Percentiles rank a stretch among this genome's conserved stretches.
Conservation (phyloP, 1,139 yeast species). For the Magnusiomyces sp. region DNA sequence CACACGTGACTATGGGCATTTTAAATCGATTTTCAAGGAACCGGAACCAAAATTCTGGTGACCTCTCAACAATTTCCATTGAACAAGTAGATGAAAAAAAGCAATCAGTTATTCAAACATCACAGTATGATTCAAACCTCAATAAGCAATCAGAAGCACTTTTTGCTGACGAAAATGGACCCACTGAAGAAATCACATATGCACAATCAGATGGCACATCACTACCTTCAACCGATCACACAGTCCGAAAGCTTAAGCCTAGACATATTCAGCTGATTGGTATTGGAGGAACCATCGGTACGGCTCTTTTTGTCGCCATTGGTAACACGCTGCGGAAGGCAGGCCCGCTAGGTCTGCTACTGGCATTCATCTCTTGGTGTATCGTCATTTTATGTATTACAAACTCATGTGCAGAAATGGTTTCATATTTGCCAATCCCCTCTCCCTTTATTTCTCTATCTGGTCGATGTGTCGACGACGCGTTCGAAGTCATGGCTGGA, state of each 20-base stretch:
- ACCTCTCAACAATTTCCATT: too few species aligned
- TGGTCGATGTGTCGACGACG: conserved; percentile 54
- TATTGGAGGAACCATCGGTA: conserved; percentile 79
- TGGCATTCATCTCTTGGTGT: conserved; percentile 58
- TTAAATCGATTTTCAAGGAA: too few species aligned
- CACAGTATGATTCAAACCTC: too few species aligned
- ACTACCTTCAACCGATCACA: conserved; percentile 5
- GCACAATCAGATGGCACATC: too few species aligned
- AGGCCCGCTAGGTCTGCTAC: conserved; percentile 68
- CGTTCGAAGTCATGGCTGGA: conserved; percentile 69
- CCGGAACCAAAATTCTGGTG: too few species aligned
- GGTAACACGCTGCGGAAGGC: conserved; percentile 63
- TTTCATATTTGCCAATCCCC: conserved; percentile 62
- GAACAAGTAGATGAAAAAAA: too few species aligned
- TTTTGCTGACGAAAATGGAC: too few species aligned
- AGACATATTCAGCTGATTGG: conserved; percentile 64
- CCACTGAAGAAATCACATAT: too few species aligned
- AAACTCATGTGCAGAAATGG: conserved; percentile 76
- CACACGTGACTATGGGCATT: too few species aligned
- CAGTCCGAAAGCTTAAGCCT: conserved; percentile 22
- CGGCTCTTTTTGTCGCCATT: conserved; percentile 66
- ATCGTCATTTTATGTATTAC: conserved; percentile 57
- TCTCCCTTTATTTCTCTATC: conserved; percentile 55
- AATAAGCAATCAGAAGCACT: too few species aligned
- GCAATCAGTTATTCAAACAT: too few species aligned